Evolutionary conservation across 345 rosid species (phyloP).

Genomic region (Laguncularia racemosa): DNA sequence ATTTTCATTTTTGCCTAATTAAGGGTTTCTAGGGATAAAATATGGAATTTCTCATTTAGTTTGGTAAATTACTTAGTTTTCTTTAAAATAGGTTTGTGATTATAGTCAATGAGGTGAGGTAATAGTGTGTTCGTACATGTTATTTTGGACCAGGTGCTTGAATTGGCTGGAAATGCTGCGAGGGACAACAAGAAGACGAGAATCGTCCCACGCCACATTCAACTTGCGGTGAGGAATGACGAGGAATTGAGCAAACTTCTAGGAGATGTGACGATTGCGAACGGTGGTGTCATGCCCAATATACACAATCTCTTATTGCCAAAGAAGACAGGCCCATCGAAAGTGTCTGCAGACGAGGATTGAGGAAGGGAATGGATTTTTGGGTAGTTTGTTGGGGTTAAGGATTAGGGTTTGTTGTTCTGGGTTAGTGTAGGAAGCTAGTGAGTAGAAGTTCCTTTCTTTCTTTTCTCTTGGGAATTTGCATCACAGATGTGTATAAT

Average conservation of each 20-base stretch:
- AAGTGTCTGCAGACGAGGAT: constrained; percentile 56
- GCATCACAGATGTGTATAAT: too few relatives aligned
- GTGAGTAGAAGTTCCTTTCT: too few relatives aligned
- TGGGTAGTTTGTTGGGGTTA: too few relatives aligned
- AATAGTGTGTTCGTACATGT: neutral
- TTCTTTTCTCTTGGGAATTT: too few relatives aligned
- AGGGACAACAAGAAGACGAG: constrained; percentile 91
- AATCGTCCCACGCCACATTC: constrained; percentile 91
- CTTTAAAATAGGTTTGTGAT: too few relatives aligned
- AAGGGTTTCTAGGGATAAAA: too few relatives aligned
- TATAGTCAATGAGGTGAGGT: neutral
- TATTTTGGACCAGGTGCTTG: constrained; percentile 48
- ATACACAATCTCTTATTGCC: constrained; percentile 93
- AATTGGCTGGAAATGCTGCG: constrained; percentile 85
- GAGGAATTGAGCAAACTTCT: constrained; percentile 96
- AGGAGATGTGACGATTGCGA: constrained; percentile 87
- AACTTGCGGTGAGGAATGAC: constrained; percentile 77
- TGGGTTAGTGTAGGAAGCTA: too few relatives aligned
- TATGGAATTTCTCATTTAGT: too few relatives aligned
- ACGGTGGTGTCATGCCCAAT: constrained; percentile 96
- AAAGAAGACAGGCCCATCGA: constrained; percentile 69
- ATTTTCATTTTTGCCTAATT: too few relatives aligned
- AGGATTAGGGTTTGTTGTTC: too few relatives aligned
- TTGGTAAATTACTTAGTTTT: too few relatives aligned
- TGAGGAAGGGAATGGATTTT: neutral